Percentiles rank a stretch among this genome's conserved stretches.
These are phyloP conservation scores for Mycena sp. DNA, from an alignment of 1,284 basidiomycete species.

Conservation along the genomic window DNA sequence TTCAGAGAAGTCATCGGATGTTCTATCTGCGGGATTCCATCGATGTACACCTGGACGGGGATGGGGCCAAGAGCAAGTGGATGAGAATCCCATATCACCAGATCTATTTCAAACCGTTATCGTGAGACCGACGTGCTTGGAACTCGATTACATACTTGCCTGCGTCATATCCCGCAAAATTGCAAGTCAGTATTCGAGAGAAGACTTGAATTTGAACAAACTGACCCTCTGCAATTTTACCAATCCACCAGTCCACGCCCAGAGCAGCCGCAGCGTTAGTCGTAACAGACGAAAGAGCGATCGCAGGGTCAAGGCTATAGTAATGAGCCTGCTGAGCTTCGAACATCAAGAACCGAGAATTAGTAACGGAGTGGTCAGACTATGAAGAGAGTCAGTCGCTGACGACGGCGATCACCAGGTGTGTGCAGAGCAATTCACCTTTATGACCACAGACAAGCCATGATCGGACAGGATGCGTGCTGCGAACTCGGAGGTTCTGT, in stretches of 20 bases:
- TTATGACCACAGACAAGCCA: slow-evolving; percentile 71
- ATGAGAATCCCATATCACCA: slow-evolving; percentile 75
- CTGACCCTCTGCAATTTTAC: slow-evolving; percentile 63
- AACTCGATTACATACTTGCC: no score
- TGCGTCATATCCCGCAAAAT: no score
- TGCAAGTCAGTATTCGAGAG: slow-evolving; percentile 47
- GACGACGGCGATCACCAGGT: not conserved
- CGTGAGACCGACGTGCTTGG: not conserved
- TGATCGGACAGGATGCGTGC: slow-evolving; percentile 81
- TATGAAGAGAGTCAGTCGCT: slow-evolving; percentile 36
- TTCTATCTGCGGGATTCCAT: slow-evolving; percentile 65
- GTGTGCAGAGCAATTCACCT: no score
- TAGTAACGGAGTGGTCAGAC: slow-evolving; percentile 80
- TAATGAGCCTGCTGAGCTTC: slow-evolving; percentile 91
- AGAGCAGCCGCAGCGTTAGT: slow-evolving; percentile 68
- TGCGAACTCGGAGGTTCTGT: slow-evolving; percentile 87
- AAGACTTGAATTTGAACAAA: no score
- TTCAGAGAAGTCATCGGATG: slow-evolving; percentile 53
- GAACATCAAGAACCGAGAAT: slow-evolving; percentile 81
- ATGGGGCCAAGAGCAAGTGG: slow-evolving; percentile 79
- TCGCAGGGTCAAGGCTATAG: slow-evolving; percentile 67
- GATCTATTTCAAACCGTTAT: not conserved
- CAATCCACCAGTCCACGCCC: slow-evolving; percentile 77
- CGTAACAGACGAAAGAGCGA: slow-evolving; percentile 81
- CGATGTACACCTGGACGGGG: slow-evolving; percentile 79